Evolutionary conservation across 441 rosid species (phyloP).

Genomic region (Bocquillonia castaneifolia): DNA sequence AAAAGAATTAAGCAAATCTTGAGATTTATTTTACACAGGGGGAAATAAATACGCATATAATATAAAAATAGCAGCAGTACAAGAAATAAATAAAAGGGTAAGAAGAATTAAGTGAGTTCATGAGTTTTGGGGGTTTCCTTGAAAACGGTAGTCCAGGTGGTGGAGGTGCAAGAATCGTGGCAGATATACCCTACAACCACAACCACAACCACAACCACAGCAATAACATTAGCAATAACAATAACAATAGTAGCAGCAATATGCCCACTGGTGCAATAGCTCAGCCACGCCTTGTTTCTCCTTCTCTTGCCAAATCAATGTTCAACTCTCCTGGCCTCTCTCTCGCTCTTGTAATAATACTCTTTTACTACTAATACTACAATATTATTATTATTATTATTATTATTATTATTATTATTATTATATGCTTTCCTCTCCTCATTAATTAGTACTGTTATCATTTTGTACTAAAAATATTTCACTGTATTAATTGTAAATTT

Average conservation of each 20-base stretch:
- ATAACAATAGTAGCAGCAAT: conserved; percentile 34
- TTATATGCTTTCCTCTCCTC: too few species aligned
- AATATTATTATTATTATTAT: too few species aligned
- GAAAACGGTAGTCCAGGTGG: conserved; percentile 51
- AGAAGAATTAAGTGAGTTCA: conserved; percentile 37
- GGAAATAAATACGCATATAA: not conserved
- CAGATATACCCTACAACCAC: conserved; percentile 53
- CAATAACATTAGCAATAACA: too few species aligned
- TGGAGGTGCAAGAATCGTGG: conserved; percentile 56
- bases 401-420: too few species aligned
- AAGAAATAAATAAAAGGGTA: not conserved
- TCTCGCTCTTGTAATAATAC: conserved; percentile 80
- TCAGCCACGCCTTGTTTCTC: conserved; percentile 61
- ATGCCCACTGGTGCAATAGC: conserved; percentile 63
- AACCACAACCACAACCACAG: too few species aligned
- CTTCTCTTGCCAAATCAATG: conserved; percentile 48
- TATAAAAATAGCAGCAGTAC: not conserved
- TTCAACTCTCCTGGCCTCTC: conserved; percentile 73
- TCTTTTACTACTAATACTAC: too few species aligned
- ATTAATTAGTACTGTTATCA: too few species aligned
- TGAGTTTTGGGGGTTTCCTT: conserved; percentile 94
- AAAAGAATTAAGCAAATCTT: not conserved
- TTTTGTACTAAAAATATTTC: too few species aligned
- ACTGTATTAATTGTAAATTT: too few species aligned
- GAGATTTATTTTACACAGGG: not conserved